A percentile compares a stretch with the other conserved stretches of the same genome.
Evolutionary conservation across 345 rosid species (phyloP).

Genomic region (Bruguiera sexangula): DNA sequence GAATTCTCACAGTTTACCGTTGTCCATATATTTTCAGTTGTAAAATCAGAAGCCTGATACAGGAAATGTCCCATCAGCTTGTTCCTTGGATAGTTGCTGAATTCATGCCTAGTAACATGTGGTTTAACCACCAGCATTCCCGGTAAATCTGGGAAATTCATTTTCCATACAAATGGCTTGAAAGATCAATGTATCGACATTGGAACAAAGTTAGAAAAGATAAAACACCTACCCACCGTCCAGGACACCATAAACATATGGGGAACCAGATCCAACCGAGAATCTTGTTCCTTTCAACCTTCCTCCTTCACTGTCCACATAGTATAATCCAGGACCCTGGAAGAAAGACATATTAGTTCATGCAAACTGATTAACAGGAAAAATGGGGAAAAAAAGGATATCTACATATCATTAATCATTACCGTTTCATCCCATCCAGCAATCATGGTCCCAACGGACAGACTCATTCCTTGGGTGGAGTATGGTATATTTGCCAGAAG

Average conservation of each 20-base stretch:
- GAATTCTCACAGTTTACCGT: too few relatives aligned
- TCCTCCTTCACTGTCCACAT: slow-evolving; percentile 99
- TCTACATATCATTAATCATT: slow-evolving; percentile 21
- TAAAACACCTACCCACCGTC: slow-evolving; percentile 71
- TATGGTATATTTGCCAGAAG: slow-evolving; percentile 96
- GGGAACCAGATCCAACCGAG: slow-evolving; percentile 99
- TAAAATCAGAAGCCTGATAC: too few relatives aligned
- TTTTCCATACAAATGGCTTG: not conserved
- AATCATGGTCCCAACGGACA: slow-evolving; percentile 98
- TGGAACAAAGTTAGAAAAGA: not conserved
- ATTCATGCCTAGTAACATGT: too few relatives aligned
- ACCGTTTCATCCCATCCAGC: slow-evolving; percentile 99
- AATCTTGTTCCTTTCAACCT: slow-evolving; percentile 90
- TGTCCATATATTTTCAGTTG: too few relatives aligned
- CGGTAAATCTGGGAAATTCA: not conserved
- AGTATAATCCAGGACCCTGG: slow-evolving; percentile 97
- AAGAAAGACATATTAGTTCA: slow-evolving; percentile 8
- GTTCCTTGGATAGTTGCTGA: too few relatives aligned
- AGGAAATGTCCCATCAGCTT: too few relatives aligned
- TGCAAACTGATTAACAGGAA: not conserved
- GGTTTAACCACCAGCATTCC: too few relatives aligned
- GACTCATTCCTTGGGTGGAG: slow-evolving; percentile 97
- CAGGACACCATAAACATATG: slow-evolving; percentile 95
- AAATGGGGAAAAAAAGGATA: not conserved
- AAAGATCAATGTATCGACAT: slow-evolving; percentile 1